Evolutionary conservation across 148 eudicot genomes (phyloP), one percentile per base, ranked within the genome.

Genomic region (Tetragonia tetragonoides): DNA sequence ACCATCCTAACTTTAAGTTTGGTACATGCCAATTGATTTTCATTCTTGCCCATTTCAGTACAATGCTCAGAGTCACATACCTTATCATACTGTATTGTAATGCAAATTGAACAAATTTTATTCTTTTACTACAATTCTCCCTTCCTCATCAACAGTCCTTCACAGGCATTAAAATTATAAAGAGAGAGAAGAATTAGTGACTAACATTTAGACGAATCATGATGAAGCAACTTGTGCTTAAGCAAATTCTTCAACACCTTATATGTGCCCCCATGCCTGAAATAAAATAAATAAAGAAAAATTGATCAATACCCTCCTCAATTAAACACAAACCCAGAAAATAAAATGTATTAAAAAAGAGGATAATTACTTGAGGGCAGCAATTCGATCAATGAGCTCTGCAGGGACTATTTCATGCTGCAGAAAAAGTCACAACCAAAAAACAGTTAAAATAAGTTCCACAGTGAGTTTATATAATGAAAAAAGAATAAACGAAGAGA

Each of bases 381-480:
- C 99, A 69, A 93, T 93, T 57, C 97, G 97, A 46, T 77, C 86
- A 47, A 95, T 89, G 70, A 92, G 92, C 83, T 90, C 92, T 0
- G 90, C 40, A 37, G 99, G 99, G 62, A 95, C 97, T 54, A 95
- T 95, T 81, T 93, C 99, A 82, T 95, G 99, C 99, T 92, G 87
- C 76, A 83, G 54, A 23, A 78, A 80, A 64, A 37, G 20, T 28
- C 37, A 76, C 10, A 16, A 17, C 9, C 53, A n/a, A 67, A 77
- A 69, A 56, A 18, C 59, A 61, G 18, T 49, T 21, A 56, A 21
- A 23, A 18, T 1, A 20, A 42, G 66, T 28, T 53, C 24, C 49
- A 12, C 10, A 24, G 4, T 1, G 41, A 3, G 40, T 6, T 34
- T 16, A 14, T 5, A 18, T 28, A 7, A 8, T 2, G 18, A 73